These are phyloP conservation scores for Ophiognomonia clavigignenti-juglandacearum DNA, from an alignment of 2,329 filamentous ascomycete genomes.

Conservation along the genomic window DNA sequence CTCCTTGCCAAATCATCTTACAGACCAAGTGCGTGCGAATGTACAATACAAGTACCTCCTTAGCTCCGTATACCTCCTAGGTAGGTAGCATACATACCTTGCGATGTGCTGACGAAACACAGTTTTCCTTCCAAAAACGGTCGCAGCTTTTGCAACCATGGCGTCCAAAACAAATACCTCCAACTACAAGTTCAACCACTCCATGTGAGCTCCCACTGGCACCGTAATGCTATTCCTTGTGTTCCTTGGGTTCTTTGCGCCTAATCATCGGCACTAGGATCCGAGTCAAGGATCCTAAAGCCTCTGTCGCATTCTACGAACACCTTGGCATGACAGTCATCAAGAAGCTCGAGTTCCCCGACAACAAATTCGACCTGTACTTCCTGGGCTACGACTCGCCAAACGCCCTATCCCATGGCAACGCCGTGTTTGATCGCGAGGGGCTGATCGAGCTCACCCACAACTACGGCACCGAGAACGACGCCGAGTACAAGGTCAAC, in stretches of 20 bases:
- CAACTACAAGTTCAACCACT: conserved; percentile 84
- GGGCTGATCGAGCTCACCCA: conserved; percentile 83
- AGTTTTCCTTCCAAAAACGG: conserved; percentile 14
- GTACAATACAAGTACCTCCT: too few species aligned
- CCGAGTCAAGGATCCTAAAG: conserved; percentile 89
- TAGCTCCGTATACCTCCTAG: too few species aligned
- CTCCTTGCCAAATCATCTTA: conserved; percentile 20
- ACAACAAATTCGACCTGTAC: conserved; percentile 91
- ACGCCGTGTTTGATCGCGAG: conserved; percentile 73
- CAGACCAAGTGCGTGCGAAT: conserved; percentile 3
- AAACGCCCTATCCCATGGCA: conserved; percentile 66
- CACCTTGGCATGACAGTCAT: conserved; percentile 83
- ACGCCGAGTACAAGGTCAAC: conserved; percentile 72
- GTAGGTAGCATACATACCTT: too few species aligned
- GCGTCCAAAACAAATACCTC: conserved; percentile 66
- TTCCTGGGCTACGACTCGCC: conserved; percentile 86
- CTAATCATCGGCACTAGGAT: conserved; percentile 52
- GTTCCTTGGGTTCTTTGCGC: not conserved
- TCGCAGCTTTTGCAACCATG: conserved; percentile 41
- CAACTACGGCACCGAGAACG: conserved; percentile 84
- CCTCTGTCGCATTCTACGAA: conserved; percentile 90
- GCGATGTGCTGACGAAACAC: not conserved
- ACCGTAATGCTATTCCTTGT: not conserved
- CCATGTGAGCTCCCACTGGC: conserved; percentile 68
- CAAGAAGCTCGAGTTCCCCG: conserved; percentile 75